phyloP scores from a whole-genome alignment of 2,329 filamentous ascomycete genomes.

The Huntiella decipiens region DNA sequence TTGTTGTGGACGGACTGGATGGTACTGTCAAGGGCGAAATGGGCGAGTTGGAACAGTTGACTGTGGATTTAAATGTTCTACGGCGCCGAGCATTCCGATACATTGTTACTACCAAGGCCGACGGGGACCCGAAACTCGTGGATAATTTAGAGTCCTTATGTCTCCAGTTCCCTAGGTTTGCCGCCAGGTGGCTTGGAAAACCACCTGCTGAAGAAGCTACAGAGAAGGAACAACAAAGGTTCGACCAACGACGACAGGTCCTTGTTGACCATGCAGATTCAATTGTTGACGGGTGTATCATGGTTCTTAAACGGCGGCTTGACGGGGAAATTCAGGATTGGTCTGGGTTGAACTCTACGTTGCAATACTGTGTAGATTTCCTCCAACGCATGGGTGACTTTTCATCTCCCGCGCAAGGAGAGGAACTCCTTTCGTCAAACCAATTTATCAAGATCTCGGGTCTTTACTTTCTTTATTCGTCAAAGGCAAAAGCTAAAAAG shows the following conservation, averaged over 20 bases:
- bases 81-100: constrained; percentile 34
- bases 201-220: constrained; percentile 29
- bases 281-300: constrained; percentile 40
- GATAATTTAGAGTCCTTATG: constrained; percentile 35
- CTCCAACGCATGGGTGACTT: constrained; percentile 31
- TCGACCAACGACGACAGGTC: constrained; percentile 38
- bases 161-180: constrained; percentile 39
- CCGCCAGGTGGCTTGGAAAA: constrained; percentile 42
- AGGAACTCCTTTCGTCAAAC: constrained; percentile 18
- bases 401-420: constrained; percentile 14
- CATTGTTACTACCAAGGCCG: constrained; percentile 16
- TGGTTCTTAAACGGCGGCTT: constrained; percentile 34
- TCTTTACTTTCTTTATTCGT: constrained; percentile 42
- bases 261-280: constrained; percentile 33
- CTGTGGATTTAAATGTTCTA: constrained; percentile 35
- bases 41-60: constrained; percentile 40
- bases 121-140: constrained; percentile 14
- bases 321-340: constrained; percentile 29
- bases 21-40: constrained; percentile 39
- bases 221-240: constrained; percentile 39
- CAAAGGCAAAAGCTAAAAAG: constrained; percentile 21
- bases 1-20: constrained; percentile 35
- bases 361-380: constrained; percentile 36
- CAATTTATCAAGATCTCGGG: constrained; percentile 51
- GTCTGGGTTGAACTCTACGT: constrained; percentile 35